These are phyloP conservation scores for Globisporangium parvum DNA, from an alignment of 352 stramenopile genomes.

Conservation along the genomic window DNA sequence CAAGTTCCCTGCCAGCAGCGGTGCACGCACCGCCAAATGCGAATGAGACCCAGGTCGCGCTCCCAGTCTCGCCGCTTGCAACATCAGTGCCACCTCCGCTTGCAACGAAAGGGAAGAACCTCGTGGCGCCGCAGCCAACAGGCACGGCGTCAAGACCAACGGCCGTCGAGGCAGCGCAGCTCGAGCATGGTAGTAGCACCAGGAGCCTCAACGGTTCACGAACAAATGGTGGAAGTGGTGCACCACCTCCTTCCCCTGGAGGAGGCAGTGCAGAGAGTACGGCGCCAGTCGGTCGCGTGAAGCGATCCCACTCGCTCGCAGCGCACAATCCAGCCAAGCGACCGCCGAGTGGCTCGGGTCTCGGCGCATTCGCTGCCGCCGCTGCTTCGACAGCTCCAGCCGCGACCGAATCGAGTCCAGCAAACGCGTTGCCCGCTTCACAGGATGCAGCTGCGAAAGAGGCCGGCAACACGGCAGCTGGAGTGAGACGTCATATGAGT, in stretches of 20 bases:
- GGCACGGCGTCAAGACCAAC: neutral
- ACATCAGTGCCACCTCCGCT: neutral
- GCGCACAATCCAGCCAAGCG: neutral
- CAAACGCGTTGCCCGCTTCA: neutral
- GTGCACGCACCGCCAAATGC: neutral
- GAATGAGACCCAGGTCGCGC: neutral
- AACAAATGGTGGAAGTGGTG: neutral
- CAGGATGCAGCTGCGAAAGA: neutral
- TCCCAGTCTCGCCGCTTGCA: neutral
- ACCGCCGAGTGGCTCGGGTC: neutral
- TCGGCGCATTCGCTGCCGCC: neutral
- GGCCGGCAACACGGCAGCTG: neutral
- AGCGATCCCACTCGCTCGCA: slow-evolving; percentile 7
- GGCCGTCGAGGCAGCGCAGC: neutral
- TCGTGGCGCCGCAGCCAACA: slow-evolving; percentile 10
- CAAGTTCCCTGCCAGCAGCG: slow-evolving; percentile 6
- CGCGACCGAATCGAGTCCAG: neutral
- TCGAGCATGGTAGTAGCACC: neutral
- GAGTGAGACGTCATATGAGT: slow-evolving; percentile 6
- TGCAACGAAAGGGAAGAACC: slow-evolving; percentile 9
- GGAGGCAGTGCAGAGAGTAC: neutral
- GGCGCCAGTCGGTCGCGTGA: neutral
- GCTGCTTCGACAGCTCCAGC: neutral
- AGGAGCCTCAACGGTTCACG: neutral
- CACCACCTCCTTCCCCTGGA: neutral